Base-by-base conservation (phyloP, 2,329 filamentous ascomycete genomes). In the Talaromyces sp. region DNA sequence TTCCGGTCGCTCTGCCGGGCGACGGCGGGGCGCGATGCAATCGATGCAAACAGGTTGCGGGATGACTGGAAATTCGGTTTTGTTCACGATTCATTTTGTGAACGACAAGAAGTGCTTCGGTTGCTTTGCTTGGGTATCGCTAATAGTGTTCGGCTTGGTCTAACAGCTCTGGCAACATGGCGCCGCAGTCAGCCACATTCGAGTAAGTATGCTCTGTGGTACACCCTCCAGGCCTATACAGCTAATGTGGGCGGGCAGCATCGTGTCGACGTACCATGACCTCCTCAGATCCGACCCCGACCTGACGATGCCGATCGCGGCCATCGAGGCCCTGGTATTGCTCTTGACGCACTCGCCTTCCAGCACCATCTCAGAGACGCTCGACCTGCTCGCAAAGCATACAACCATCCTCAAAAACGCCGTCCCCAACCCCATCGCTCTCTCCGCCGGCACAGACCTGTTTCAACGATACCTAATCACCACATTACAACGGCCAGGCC, bases 391-490 rank as follows among this genome's bases (percentile, higher is more conserved):
- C 65, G 87, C 88, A 71, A 85, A 84, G 54, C 88, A 95, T 72
- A 93, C 91, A 57, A 82, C 85, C 58, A 85, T 87, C 69, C 85
- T 99, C 65, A 93, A 93, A 75, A 82, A 83, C 62, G 86, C 88
- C 22, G 89, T 96, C 58, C 83, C 89, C 8, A 98, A 99, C 78
- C 91, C 93, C 15, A 91, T 98, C 61, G 93, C 93, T 4, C 86
- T 98, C 17, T 92, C 91, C 55, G 95, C 96, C 60, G 95, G 95
- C 70, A 96, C 93, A 63, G 93, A 97, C 75, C 86, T 98, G 62
- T 98, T 99, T 81, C 90, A 95, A 74, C 89, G 93, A 73, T 98
- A 96, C 77, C 86, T 99, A 68, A 89, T 96, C 70, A 87, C 88
- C 61, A 92, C 84, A 22, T 75, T 88, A 68, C 84, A 87, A 73